These are phyloP conservation scores for Rhododendron williamsianum DNA, from an alignment of 148 eudicot genomes.

Conservation along the genomic window DNA sequence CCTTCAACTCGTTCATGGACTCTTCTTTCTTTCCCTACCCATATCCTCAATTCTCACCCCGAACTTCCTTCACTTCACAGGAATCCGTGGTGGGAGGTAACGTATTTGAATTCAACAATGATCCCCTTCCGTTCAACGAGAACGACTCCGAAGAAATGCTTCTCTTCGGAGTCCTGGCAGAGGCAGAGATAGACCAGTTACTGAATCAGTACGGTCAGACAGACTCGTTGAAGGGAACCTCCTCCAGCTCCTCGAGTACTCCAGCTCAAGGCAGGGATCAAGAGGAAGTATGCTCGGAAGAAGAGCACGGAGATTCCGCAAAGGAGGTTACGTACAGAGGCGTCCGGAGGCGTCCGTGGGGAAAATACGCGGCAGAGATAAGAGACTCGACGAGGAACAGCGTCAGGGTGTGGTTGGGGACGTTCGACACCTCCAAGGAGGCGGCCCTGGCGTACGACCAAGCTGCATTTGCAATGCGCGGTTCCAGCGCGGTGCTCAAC, in stretches of 20 bases:
- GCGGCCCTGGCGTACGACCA: constrained; percentile 14
- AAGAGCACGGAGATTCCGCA: not conserved
- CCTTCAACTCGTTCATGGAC: not conserved
- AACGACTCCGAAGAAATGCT: constrained; percentile 5
- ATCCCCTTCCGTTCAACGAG: too few relatives aligned
- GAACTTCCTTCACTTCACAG: not conserved
- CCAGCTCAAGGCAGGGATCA: not conserved
- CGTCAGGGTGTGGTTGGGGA: constrained; percentile 12
- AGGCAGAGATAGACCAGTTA: not conserved
- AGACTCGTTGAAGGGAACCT: not conserved
- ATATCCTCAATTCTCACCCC: constrained; percentile 3
- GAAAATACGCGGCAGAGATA: constrained; percentile 13
- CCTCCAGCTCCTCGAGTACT: not conserved
- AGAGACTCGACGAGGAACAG: constrained; percentile 14
- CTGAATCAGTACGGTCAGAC: not conserved
- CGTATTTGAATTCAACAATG: not conserved
- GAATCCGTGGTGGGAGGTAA: not conserved
- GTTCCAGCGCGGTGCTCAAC: constrained; percentile 3
- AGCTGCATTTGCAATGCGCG: constrained; percentile 11
- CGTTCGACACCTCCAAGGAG: constrained; percentile 1
- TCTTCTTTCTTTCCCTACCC: not conserved
- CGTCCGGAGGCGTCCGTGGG: constrained; percentile 7
- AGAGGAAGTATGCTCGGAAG: not conserved
- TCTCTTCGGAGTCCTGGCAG: constrained; percentile 2
- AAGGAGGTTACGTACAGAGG: constrained; percentile 1